These are phyloP conservation scores for Paracorniculantispora psalliotae DNA, from an alignment of 2,329 filamentous ascomycete genomes.

Conservation along the genomic window DNA sequence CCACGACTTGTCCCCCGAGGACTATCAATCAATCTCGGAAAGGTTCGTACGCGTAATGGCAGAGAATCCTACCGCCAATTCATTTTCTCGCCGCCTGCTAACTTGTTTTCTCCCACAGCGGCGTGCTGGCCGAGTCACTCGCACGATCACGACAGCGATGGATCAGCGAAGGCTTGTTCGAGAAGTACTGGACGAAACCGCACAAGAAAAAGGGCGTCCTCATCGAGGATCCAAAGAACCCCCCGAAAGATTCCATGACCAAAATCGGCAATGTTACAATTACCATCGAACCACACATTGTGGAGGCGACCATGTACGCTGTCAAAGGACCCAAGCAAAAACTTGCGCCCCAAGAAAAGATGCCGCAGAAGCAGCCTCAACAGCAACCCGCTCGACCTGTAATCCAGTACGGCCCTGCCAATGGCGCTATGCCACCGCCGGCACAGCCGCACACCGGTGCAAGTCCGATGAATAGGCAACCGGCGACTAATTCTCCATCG, in stretches of 20 bases:
- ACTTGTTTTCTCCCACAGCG: conserved; percentile 42
- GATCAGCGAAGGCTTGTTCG: conserved; percentile 67
- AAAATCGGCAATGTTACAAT: conserved; percentile 70
- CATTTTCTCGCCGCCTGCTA: background rate
- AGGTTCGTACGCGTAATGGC: conserved; percentile 44
- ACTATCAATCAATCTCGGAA: conserved; percentile 70
- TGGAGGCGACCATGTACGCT: conserved; percentile 69
- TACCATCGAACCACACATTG: conserved; percentile 72
- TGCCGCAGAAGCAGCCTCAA: conserved; percentile 17
- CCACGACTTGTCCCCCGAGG: conserved; percentile 54
- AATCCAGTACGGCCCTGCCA: conserved; percentile 61
- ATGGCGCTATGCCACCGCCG: conserved; percentile 55
- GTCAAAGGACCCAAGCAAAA: conserved; percentile 58
- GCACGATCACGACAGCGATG: conserved; percentile 68
- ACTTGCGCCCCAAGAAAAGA: conserved; percentile 29
- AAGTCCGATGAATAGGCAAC: conserved; percentile 12
- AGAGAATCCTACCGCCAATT: background rate
- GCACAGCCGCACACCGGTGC: conserved; percentile 25
- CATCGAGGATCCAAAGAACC: conserved; percentile 61
- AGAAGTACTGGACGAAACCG: conserved; percentile 74
- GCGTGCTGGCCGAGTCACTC: conserved; percentile 69
- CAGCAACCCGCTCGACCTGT: conserved; percentile 41
- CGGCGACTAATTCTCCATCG: conserved; percentile 3
- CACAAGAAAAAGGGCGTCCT: conserved; percentile 60
- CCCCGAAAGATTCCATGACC: conserved; percentile 64